Base-by-base conservation (phyloP, 2,329 filamentous ascomycete genomes). In the Pleoardoris graminearum region DNA sequence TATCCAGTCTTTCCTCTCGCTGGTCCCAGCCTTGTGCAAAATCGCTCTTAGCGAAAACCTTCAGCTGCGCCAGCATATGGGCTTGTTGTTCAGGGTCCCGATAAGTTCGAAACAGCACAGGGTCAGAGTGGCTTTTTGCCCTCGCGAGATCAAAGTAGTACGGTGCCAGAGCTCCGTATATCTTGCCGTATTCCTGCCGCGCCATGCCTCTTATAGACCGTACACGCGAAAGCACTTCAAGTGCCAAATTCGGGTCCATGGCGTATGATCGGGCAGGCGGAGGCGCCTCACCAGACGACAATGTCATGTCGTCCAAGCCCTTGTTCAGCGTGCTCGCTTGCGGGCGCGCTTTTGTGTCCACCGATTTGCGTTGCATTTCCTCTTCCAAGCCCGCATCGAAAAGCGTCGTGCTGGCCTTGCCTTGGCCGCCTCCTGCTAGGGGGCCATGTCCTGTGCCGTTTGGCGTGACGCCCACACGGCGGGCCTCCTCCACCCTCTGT, bases 81-180 rank as follows among this genome's bases (percentile, higher is more conserved):
- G 94, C 94, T 75, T 97, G 94, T 51, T 91, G 85, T 71, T 96
- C 90, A 0, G 94, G 93, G 61, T 96, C 89, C 36, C 86, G 83
- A 68, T 95, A 97, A 10, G 88, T 88, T 63, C 89, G 85, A 74
- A 97, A 99, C 7, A 97, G 79, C 29, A 91, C 80, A 6, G 90
- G 90, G 59, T 97, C 89, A 12, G 89, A 84, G 76, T 89, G 90
- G 57, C 79, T 90, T 75, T 80, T 85, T 2, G 87, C 86, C 56
- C 79, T 81, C 30, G 83, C 85, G 36, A 97, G 82, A 70, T 99
- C 91, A 59, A 85, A 84, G 75, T 97, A 99, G 63, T 95, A 93
- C 0, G 92, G 92, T 10, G 87, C 89, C 61, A 99, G 75, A 3
- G 90, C 89, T n/a, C 86, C 88, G 73, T 97, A 95, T 12, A 97